phyloP scores from a whole-genome alignment of 2,329 filamentous ascomycete genomes.

The Cephalotrichum gorgonifer region DNA sequence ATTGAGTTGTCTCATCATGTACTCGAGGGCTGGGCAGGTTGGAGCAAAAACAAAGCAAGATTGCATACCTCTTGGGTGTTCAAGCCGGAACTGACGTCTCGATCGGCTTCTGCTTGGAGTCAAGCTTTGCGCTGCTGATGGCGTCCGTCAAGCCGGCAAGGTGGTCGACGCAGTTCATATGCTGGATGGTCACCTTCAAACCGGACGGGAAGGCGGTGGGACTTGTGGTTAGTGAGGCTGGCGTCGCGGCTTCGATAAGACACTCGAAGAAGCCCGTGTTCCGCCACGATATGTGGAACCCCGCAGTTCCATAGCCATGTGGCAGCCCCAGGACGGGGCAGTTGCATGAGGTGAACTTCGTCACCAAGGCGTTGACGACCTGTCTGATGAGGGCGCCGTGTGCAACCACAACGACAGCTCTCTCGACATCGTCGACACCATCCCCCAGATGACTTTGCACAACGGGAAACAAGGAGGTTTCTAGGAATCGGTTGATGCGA shows the following conservation, averaged over 20 bases:
- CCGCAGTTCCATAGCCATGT: too few species aligned
- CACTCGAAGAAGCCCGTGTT: slow-evolving; percentile 40
- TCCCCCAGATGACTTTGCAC: slow-evolving; percentile 13
- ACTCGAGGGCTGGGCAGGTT: slow-evolving; percentile 15
- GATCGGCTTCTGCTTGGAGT: slow-evolving; percentile 65
- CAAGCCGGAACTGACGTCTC: slow-evolving; percentile 60
- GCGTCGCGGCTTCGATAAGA: background rate
- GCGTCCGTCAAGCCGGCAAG: slow-evolving; percentile 67
- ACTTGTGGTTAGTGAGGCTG: background rate
- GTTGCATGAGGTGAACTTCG: slow-evolving; percentile 29
- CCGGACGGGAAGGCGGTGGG: background rate
- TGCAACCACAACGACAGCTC: slow-evolving; percentile 57
- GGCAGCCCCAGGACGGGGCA: slow-evolving; percentile 1
- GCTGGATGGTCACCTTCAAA: slow-evolving; percentile 33
- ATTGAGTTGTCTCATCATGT: slow-evolving; percentile 57
- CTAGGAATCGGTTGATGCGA: slow-evolving; percentile 57
- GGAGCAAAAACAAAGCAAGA: slow-evolving; percentile 14
- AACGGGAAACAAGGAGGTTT: slow-evolving; percentile 50
- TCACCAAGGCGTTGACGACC: slow-evolving; percentile 53
- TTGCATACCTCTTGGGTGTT: slow-evolving; percentile 19
- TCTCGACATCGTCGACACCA: background rate
- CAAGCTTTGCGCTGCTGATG: slow-evolving; percentile 68
- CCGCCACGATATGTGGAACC: slow-evolving; percentile 28
- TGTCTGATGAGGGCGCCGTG: slow-evolving; percentile 73
- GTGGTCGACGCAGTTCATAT: slow-evolving; percentile 62